Conservation (phyloP, 345 rosid species). For the Eucalyptus paniculata region DNA sequence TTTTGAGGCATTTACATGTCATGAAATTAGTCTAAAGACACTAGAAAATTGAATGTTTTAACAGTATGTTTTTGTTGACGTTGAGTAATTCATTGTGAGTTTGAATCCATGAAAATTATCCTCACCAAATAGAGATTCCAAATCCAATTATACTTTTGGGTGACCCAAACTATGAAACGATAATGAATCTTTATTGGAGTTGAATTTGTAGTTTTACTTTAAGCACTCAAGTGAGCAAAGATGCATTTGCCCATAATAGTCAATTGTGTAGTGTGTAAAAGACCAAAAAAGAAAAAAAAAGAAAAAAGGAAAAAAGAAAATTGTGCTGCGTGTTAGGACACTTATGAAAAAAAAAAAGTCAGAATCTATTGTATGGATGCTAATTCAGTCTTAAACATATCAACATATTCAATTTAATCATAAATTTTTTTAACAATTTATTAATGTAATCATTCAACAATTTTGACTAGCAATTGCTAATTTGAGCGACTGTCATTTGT, state of each 20-base stretch:
- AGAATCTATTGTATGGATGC: neutral
- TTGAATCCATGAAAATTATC: neutral
- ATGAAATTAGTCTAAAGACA: neutral
- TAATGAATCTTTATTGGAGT: neutral
- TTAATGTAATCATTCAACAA: neutral
- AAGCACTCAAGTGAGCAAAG: neutral
- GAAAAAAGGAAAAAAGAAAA: too few species aligned
- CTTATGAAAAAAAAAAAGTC: neutral
- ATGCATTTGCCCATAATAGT: neutral
- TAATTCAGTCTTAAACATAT: neutral
- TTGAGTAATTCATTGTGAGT: neutral
- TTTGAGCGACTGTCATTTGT: rapidly evolving
- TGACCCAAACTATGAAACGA: neutral
- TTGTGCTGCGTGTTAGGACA: too few species aligned
- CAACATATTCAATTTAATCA: neutral
- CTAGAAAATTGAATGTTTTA: neutral
- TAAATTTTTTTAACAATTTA: too few species aligned
- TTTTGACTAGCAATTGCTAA: neutral
- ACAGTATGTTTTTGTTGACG: neutral
- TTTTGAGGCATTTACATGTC: too few species aligned
- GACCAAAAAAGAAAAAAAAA: too few species aligned
- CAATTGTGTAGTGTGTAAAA: neutral
- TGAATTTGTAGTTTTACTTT: neutral
- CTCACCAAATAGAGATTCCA: neutral
- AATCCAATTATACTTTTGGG: neutral